Percentiles rank a stretch among this genome's conserved stretches.
These are phyloP conservation scores for Phaseolus coccineus DNA, from an alignment of 331 rosid species.

Conservation along the genomic window DNA sequence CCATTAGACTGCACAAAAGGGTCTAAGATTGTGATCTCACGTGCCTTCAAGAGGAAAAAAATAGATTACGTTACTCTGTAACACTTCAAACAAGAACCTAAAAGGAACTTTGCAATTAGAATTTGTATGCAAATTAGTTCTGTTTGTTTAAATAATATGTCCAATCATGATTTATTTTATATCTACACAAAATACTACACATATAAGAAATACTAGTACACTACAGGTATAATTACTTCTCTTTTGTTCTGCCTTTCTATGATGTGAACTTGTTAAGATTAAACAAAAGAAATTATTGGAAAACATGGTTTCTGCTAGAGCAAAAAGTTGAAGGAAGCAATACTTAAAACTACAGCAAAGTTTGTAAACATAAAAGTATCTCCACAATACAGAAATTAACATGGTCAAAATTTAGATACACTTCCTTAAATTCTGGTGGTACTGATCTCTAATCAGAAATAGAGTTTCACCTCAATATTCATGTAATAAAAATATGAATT, in stretches of 20 bases:
- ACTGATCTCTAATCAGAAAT: not conserved
- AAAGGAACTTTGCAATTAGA: slow-evolving; percentile 18
- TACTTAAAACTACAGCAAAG: not conserved
- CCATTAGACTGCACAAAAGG: slow-evolving; percentile 43
- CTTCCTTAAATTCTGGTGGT: not conserved
- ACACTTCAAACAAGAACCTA: slow-evolving; percentile 12
- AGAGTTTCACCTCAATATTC: not conserved
- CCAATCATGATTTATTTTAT: slow-evolving; percentile 17
- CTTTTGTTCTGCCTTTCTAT: not conserved
- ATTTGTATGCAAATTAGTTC: slow-evolving; percentile 5
- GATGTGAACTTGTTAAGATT: not conserved
- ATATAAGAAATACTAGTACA: not conserved
- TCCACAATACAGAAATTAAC: not conserved
- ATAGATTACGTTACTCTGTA: slow-evolving; percentile 7
- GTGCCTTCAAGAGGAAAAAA: slow-evolving; percentile 43
- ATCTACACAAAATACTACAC: slow-evolving; percentile 18
- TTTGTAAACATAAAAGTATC: not conserved
- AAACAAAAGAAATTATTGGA: not conserved
- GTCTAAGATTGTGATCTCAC: slow-evolving; percentile 21
- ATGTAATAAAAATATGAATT: not conserved
- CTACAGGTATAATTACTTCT: not conserved
- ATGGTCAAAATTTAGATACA: not conserved
- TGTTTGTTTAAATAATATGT: not conserved
- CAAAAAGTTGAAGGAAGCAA: not conserved
- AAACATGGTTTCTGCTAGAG: not conserved